These are phyloP conservation scores for Yamadazyma diddensiae DNA, from an alignment of 1,139 yeast species.

Conservation along the genomic window DNA sequence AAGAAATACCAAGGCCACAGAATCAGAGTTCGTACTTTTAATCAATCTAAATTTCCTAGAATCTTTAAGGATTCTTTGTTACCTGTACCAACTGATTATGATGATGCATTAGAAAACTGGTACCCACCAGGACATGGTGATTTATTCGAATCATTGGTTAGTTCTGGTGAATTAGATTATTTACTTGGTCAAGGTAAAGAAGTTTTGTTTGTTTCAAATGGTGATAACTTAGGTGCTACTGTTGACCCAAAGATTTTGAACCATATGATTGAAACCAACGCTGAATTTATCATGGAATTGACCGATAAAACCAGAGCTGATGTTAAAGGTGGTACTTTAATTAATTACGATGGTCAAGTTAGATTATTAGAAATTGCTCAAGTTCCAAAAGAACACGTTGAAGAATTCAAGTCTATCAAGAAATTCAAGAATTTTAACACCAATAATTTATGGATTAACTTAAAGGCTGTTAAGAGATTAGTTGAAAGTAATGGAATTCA, in stretches of 20 bases:
- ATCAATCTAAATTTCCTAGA: slow-evolving; percentile 96
- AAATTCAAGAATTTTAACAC: slow-evolving; percentile 98
- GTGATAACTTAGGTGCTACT: slow-evolving; percentile 98
- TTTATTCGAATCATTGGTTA: slow-evolving; percentile 83
- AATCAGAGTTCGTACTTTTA: slow-evolving; percentile 91
- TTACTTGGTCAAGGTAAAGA: slow-evolving; percentile 93
- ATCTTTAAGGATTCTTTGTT: slow-evolving; percentile 89
- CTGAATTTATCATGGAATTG: slow-evolving; percentile 97
- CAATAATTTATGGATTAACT: slow-evolving; percentile 95
- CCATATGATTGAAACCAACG: slow-evolving; percentile 88
- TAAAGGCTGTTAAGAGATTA: slow-evolving; percentile 89
- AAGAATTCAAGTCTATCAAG: slow-evolving; percentile 96
- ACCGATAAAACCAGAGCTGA: slow-evolving; percentile 99
- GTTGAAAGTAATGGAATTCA: slow-evolving; percentile 81
- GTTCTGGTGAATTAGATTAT: slow-evolving; percentile 89
- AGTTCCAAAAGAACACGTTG: slow-evolving; percentile 98
- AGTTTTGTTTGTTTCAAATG: slow-evolving; percentile 90
- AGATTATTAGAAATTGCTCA: slow-evolving; percentile 96
- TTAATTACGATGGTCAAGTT: slow-evolving; percentile 92
- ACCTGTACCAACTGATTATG: slow-evolving; percentile 81
- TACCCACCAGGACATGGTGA: slow-evolving; percentile 99
- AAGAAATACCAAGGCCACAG: slow-evolving; percentile 97
- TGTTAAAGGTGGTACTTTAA: slow-evolving; percentile 98
- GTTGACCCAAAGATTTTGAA: slow-evolving; percentile 88
- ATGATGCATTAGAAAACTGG: slow-evolving; percentile 84